Conservation (phyloP, 192 early-diverging fungal genomes). For the Phlyctochytrium arcticum region DNA sequence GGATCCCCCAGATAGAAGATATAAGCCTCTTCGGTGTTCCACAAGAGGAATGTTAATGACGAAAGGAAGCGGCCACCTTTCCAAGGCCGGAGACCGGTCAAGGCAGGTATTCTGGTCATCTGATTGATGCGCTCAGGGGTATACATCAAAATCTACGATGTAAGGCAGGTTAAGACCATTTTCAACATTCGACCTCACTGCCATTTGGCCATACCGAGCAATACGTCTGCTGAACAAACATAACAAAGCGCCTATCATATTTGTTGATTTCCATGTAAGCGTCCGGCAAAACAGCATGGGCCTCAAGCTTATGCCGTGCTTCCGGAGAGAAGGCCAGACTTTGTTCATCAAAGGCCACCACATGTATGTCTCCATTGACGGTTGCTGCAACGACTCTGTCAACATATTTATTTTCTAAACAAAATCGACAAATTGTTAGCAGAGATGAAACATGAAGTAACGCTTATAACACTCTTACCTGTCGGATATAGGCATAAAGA, state of each 20-base stretch:
- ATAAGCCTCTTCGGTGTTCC: constrained; percentile 18
- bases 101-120: too few relatives aligned
- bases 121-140: too few relatives aligned
- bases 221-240: neutral
- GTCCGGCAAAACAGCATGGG: neutral
- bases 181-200: neutral
- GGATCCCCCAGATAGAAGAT: constrained; percentile 27
- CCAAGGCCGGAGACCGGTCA: too few relatives aligned
- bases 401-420: constrained; percentile 22
- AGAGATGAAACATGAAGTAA: neutral
- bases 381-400: constrained; percentile 18
- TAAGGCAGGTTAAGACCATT: too few relatives aligned
- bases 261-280: constrained; percentile 19
- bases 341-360: constrained; percentile 13
- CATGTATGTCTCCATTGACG: constrained; percentile 4
- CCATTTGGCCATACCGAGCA: neutral
- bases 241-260: constrained; percentile 12
- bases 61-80: constrained; percentile 30
- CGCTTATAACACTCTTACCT: constrained; percentile 17
- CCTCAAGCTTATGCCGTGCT: neutral
- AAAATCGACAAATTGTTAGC: neutral
- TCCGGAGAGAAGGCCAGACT: neutral
- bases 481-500: constrained; percentile 27
- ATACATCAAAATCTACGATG: too few relatives aligned
- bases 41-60: constrained; percentile 28